A percentile compares a stretch with the other conserved stretches of the same genome.
Conservation (phyloP, 2,329 filamentous ascomycete genomes). For the Alternaria rosae region DNA sequence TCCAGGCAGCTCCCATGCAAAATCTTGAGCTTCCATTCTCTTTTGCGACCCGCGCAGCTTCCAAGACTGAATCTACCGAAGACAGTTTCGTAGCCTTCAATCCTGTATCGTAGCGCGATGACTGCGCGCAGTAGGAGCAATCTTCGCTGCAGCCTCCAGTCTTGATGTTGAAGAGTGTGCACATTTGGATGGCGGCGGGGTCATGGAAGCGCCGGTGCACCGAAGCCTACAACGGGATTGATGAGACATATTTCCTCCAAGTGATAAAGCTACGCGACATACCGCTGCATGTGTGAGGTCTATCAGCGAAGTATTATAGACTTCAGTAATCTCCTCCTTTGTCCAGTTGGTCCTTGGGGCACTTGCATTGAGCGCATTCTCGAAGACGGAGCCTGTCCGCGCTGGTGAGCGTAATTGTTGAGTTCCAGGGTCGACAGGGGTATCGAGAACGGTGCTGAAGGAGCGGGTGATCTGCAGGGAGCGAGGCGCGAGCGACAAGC, state of each 20-base stretch:
- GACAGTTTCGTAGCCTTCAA: constrained; percentile 81
- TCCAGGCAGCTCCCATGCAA: constrained; percentile 95
- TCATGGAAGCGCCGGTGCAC: constrained; percentile 87
- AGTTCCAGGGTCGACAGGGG: constrained; percentile 33
- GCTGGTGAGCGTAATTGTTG: constrained; percentile 27
- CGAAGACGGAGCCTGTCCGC: constrained; percentile 31
- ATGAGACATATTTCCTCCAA: constrained; percentile 3
- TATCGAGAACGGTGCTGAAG: constrained; percentile 46
- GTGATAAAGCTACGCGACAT: constrained; percentile 23
- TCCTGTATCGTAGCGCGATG: constrained; percentile 79
- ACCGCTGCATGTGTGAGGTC: constrained; percentile 79
- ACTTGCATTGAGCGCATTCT: constrained; percentile 65
- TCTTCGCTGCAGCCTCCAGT: constrained; percentile 92
- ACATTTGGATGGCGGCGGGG: constrained; percentile 85
- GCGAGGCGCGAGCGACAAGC: constrained; percentile 1
- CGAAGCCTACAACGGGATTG: constrained; percentile 62
- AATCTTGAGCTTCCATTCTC: constrained; percentile 88
- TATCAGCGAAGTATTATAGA: constrained; percentile 83
- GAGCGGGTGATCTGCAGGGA: constrained; percentile 10
- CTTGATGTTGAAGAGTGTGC: constrained; percentile 96
- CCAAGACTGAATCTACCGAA: constrained; percentile 80
- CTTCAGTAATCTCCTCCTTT: constrained; percentile 77
- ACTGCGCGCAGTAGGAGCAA: constrained; percentile 92
- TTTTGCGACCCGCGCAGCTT: constrained; percentile 77
- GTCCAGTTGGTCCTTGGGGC: constrained; percentile 78